A percentile compares a stretch with the other conserved stretches of the same genome.
These are phyloP conservation scores for Bertia moriformis DNA, from an alignment of 2,329 filamentous ascomycete species.

Conservation along the genomic window DNA sequence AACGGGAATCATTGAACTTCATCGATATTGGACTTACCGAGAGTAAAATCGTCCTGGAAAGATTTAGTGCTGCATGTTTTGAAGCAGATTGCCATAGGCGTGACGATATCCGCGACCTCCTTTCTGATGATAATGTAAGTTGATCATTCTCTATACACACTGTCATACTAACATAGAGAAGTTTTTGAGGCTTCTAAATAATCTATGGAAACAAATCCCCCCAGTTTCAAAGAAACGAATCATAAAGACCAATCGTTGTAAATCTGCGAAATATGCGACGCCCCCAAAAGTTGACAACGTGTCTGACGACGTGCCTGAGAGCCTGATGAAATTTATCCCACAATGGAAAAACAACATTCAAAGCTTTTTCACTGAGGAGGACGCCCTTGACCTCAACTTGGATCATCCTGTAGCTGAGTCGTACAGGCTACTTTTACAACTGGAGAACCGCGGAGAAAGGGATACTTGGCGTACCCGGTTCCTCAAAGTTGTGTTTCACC, in stretches of 20 bases:
- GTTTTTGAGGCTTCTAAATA: neutral
- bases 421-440: neutral
- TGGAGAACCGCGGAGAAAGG: neutral
- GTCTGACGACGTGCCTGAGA: neutral
- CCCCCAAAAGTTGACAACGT: neutral
- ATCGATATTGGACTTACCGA: neutral
- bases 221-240: neutral
- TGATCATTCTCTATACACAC: neutral
- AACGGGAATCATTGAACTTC: too few species aligned
- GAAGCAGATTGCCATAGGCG: neutral
- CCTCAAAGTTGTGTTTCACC: neutral
- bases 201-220: neutral
- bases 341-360: neutral
- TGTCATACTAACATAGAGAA: conserved; percentile 1
- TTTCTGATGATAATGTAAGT: neutral
- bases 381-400: neutral
- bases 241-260: neutral
- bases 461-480: neutral
- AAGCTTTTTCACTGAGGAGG: conserved; percentile 1
- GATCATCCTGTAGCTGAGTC: neutral
- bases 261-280: neutral
- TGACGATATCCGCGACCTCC: neutral
- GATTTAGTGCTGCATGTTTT: neutral
- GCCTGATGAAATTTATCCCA: neutral
- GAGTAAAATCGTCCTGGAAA: neutral